phyloP scores from a whole-genome alignment of 1,284 basidiomycete species.

The Boletus mariae region DNA sequence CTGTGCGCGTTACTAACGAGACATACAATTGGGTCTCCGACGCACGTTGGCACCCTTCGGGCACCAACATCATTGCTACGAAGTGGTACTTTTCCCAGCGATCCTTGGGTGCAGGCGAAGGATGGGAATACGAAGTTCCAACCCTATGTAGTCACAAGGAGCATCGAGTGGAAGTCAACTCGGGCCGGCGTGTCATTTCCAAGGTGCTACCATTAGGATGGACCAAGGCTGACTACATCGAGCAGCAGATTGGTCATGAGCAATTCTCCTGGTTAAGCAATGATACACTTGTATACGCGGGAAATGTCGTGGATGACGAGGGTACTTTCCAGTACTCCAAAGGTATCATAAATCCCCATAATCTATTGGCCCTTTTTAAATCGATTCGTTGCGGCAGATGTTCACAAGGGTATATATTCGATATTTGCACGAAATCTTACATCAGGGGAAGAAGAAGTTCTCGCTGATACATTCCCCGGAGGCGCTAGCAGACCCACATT shows the following conservation, averaged over 20 bases:
- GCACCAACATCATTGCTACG: conserved; percentile 58
- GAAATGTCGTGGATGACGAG: conserved; percentile 54
- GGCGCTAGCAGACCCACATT: conserved; percentile 70
- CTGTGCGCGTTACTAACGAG: conserved; percentile 65
- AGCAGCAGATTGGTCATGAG: conserved; percentile 70
- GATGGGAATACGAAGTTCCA: conserved; percentile 60
- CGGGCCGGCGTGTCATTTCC: conserved; percentile 53
- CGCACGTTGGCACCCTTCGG: conserved; percentile 65
- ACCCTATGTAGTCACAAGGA: conserved; percentile 23
- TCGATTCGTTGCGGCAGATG: conserved; percentile 40
- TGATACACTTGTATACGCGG: conserved; percentile 60
- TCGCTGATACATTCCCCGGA: conserved; percentile 58
- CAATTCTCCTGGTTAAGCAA: conserved; percentile 59
- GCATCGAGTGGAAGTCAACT: conserved; percentile 39
- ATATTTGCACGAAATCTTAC: conserved; percentile 64
- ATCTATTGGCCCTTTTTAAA: not conserved
- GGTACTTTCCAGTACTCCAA: conserved; percentile 60
- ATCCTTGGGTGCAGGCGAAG: conserved; percentile 66
- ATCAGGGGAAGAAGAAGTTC: conserved; percentile 44
- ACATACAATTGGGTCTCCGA: conserved; percentile 68
- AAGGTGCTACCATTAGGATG: conserved; percentile 57
- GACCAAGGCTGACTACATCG: conserved; percentile 52
- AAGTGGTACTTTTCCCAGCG: conserved; percentile 68
- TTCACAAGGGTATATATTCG: conserved; percentile 66
- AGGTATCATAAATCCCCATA: conserved; percentile 37